These are phyloP conservation scores for Amylostereum areolatum DNA, from an alignment of 1,284 basidiomycete species.

Conservation along the genomic window DNA sequence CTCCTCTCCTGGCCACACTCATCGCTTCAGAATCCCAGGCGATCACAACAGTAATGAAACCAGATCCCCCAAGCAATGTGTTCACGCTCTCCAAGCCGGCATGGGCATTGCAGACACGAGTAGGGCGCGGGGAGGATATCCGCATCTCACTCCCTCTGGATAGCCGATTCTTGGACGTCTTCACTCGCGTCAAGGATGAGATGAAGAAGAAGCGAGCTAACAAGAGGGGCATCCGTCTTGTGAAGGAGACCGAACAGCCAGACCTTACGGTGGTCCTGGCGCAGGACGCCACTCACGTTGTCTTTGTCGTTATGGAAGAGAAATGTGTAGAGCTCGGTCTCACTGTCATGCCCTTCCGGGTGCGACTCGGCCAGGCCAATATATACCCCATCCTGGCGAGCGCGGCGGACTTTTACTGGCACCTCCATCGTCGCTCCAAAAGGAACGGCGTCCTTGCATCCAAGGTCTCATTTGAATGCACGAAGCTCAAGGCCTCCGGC, in stretches of 20 bases:
- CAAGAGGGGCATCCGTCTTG: not conserved
- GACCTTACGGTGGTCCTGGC: not conserved
- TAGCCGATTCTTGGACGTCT: constrained; percentile 9
- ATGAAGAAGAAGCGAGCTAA: not conserved
- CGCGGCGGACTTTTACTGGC: constrained; percentile 9
- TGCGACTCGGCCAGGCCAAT: not conserved
- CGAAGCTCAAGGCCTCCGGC: not conserved
- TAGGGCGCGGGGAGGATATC: not conserved
- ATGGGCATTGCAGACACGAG: not conserved
- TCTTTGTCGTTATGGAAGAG: not conserved
- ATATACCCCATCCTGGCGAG: not conserved
- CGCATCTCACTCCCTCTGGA: not conserved
- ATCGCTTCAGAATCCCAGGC: not conserved
- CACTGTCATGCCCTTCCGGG: not conserved
- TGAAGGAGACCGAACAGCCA: not conserved
- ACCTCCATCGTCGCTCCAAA: constrained; percentile 18
- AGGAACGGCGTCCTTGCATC: not conserved
- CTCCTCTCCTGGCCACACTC: not conserved
- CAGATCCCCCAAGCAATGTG: not conserved
- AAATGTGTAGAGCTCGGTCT: not conserved
- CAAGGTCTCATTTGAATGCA: not conserved
- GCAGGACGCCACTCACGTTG: not conserved
- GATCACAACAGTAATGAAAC: not conserved
- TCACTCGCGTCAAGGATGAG: not conserved
- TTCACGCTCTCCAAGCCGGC: not conserved